Conservation (phyloP, 2,329 filamentous ascomycete genomes). For the Aspergillus thermomutatus region DNA sequence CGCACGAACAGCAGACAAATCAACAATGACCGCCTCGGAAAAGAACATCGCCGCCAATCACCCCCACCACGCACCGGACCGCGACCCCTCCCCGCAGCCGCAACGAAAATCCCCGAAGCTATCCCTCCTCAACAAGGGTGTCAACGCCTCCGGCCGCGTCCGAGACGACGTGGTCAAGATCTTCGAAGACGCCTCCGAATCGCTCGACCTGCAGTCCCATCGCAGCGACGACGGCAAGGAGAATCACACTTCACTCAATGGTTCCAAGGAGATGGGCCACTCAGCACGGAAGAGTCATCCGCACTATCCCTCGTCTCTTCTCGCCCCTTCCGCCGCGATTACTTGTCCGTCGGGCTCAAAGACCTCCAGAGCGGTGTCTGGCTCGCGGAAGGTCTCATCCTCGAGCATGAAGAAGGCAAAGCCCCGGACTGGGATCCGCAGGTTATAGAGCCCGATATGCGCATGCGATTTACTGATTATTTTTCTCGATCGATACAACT, state of each 20-base stretch:
- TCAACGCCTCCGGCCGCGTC: slow-evolving; percentile 22
- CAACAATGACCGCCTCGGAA: slow-evolving; percentile 34
- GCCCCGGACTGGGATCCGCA: slow-evolving; percentile 34
- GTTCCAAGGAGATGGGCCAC: slow-evolving; percentile 12
- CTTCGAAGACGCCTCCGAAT: slow-evolving; percentile 29
- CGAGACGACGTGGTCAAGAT: slow-evolving; percentile 27
- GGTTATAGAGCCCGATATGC: slow-evolving; percentile 22
- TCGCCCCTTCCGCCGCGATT: slow-evolving; percentile 1
- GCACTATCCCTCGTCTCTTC: slow-evolving; percentile 1
- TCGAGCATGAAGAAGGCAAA: slow-evolving; percentile 26
- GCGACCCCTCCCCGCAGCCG: slow-evolving; percentile 15
- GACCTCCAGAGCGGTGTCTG: slow-evolving; percentile 15
- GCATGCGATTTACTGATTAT: slow-evolving; percentile 1
- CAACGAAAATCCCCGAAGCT: slow-evolving; percentile 37
- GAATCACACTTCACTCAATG: slow-evolving; percentile 15
- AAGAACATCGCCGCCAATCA: slow-evolving; percentile 41
- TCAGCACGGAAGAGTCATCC: neutral
- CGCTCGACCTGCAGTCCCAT: slow-evolving; percentile 10
- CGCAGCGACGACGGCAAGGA: slow-evolving; percentile 23
- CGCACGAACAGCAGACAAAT: slow-evolving; percentile 23
- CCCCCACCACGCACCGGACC: slow-evolving; percentile 9
- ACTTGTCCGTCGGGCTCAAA: slow-evolving; percentile 14
- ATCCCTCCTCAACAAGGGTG: slow-evolving; percentile 19
- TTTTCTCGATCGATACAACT: neutral
- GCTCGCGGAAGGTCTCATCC: slow-evolving; percentile 22